Percentiles rank a stretch among this genome's conserved stretches.
Conservation (phyloP, 129 eudicot genomes). For the Logfia minima region DNA sequence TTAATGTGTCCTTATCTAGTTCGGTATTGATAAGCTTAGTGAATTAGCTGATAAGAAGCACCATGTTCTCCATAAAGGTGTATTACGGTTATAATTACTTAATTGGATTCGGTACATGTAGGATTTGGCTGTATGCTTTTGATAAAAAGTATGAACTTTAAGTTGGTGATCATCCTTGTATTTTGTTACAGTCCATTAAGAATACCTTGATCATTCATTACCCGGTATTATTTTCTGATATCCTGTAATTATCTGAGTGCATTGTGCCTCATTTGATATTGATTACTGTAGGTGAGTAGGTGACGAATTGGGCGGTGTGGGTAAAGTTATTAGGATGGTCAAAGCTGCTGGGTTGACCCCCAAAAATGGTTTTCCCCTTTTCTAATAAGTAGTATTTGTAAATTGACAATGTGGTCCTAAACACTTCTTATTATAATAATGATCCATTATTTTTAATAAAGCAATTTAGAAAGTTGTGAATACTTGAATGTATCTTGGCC, state of each 20-base stretch:
- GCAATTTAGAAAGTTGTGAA: background rate
- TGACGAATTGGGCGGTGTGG: background rate
- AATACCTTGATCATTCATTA: background rate
- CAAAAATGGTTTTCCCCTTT: background rate
- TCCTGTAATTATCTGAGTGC: background rate
- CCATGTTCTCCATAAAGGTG: background rate
- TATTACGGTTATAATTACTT: background rate
- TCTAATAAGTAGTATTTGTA: background rate
- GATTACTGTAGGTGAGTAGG: background rate
- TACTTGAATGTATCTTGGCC: background rate
- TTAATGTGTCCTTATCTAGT: slow-evolving; percentile 14
- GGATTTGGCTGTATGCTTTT: background rate
- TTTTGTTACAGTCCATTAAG: background rate
- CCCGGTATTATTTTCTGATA: background rate
- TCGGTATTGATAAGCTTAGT: slow-evolving; percentile 7
- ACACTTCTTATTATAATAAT: background rate
- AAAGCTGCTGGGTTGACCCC: background rate
- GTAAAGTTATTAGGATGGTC: background rate
- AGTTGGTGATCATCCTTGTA: background rate
- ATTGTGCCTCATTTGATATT: background rate
- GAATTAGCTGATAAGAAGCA: background rate
- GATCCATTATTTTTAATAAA: background rate
- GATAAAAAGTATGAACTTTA: background rate
- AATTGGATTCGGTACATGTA: background rate
- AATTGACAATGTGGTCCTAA: background rate